Percentiles rank a stretch among this genome's conserved stretches.
These are phyloP conservation scores for Fusarium pseudocircinatum DNA, from an alignment of 2,329 filamentous ascomycete species.

Conservation along the genomic window DNA sequence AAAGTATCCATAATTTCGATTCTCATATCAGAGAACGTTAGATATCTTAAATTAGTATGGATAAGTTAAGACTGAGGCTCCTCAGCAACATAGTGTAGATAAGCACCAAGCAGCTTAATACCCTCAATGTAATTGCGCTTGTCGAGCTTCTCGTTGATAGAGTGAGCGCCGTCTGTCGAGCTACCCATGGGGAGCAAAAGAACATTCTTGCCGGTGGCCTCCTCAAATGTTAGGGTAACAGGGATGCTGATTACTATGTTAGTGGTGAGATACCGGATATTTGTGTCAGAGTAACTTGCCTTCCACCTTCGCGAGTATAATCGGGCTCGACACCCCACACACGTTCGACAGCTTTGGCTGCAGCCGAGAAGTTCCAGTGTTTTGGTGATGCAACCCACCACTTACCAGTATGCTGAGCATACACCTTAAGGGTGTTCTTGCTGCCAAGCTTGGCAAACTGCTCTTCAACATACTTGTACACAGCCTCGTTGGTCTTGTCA, in stretches of 20 bases:
- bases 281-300: slow-evolving; percentile 58
- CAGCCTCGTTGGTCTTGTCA: slow-evolving; percentile 84
- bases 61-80: slow-evolving; percentile 68
- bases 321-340: slow-evolving; percentile 95
- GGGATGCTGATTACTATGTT: slow-evolving; percentile 73
- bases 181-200: slow-evolving; percentile 95
- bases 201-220: slow-evolving; percentile 98
- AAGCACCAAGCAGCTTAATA: slow-evolving; percentile 93
- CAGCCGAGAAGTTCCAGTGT: slow-evolving; percentile 98
- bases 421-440: slow-evolving; percentile 90
- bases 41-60: slow-evolving; percentile 2
- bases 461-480: slow-evolving; percentile 84
- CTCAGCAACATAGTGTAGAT: slow-evolving; percentile 94
- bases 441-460: slow-evolving; percentile 87
- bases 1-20: background rate
- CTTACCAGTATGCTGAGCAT: slow-evolving; percentile 89
- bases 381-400: slow-evolving; percentile 99
- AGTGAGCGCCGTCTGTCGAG: slow-evolving; percentile 95
- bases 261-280: slow-evolving; percentile 10
- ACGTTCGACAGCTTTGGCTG: slow-evolving; percentile 93
- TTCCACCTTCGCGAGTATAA: slow-evolving; percentile 94
- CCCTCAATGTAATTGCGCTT: slow-evolving; percentile 98
- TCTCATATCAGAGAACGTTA: slow-evolving; percentile 21
- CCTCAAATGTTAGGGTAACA: slow-evolving; percentile 95
- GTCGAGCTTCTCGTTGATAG: slow-evolving; percentile 98